These are phyloP conservation scores for Coemansia sp. DNA, from an alignment of 192 early-diverging fungal species.

Conservation along the genomic window DNA sequence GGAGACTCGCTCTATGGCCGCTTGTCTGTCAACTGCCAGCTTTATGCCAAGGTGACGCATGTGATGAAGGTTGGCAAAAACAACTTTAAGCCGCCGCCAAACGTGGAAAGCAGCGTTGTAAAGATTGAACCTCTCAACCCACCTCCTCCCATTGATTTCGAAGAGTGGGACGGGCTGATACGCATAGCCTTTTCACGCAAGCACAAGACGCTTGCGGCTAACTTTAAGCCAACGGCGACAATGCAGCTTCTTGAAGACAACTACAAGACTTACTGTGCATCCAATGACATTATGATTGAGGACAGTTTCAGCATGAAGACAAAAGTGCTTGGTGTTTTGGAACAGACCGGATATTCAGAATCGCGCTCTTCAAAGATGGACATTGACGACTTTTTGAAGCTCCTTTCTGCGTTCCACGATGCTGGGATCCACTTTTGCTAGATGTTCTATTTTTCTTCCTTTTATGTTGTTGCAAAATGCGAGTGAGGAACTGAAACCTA, in stretches of 20 bases:
- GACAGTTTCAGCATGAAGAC: slow-evolving; percentile 85
- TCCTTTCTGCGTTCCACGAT: slow-evolving; percentile 87
- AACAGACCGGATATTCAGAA: slow-evolving; percentile 65
- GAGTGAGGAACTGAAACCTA: too few relatives aligned
- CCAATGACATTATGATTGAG: slow-evolving; percentile 77
- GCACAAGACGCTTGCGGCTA: slow-evolving; percentile 89
- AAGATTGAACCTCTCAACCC: slow-evolving; percentile 90
- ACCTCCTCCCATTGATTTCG: slow-evolving; percentile 90
- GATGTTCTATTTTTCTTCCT: not conserved
- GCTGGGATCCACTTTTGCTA: slow-evolving; percentile 90
- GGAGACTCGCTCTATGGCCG: slow-evolving; percentile 91
- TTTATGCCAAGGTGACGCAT: slow-evolving; percentile 91
- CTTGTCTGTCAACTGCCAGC: slow-evolving; percentile 89
- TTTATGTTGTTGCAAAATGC: not conserved
- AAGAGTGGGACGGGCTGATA: slow-evolving; percentile 97
- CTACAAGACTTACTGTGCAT: slow-evolving; percentile 90
- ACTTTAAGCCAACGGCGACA: slow-evolving; percentile 84
- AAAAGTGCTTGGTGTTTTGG: slow-evolving; percentile 74
- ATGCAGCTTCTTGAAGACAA: slow-evolving; percentile 93
- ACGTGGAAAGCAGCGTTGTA: slow-evolving; percentile 96
- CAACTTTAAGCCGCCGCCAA: slow-evolving; percentile 96
- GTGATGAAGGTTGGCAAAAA: slow-evolving; percentile 98
- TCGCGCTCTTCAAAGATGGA: slow-evolving; percentile 88
- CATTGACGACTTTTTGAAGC: slow-evolving; percentile 90
- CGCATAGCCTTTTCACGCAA: slow-evolving; percentile 91